These are phyloP conservation scores for Ustilago nuda DNA, from an alignment of 1,284 basidiomycete genomes.

Conservation along the genomic window DNA sequence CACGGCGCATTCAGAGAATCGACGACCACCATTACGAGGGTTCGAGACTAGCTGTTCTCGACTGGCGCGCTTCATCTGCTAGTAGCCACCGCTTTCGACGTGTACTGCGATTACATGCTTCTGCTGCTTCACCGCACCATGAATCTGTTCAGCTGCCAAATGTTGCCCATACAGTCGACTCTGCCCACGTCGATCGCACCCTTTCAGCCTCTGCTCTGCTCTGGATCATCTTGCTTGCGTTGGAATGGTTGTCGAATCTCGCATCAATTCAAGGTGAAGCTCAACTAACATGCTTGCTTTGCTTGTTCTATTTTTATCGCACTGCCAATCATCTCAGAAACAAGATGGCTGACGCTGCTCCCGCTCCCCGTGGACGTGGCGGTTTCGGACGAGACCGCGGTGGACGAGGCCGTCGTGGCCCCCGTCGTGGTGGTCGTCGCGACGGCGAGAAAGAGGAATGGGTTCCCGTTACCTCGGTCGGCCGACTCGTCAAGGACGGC, in stretches of 20 bases:
- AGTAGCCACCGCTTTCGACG: not conserved
- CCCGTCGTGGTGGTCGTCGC: constrained; percentile 93
- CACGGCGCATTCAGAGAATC: no score
- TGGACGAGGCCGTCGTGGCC: constrained; percentile 84
- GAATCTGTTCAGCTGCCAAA: not conserved
- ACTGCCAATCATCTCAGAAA: constrained; percentile 23
- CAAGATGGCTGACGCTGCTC: constrained; percentile 69
- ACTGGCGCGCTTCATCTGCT: no score
- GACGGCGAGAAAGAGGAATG: constrained; percentile 94
- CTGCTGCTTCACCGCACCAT: not conserved
- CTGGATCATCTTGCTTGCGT: not conserved
- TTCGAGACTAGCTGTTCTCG: no score
- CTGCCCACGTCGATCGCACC: not conserved
- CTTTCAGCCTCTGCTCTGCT: not conserved
- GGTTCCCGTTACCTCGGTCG: constrained; percentile 99
- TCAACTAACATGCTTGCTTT: constrained; percentile 13
- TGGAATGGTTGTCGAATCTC: not conserved
- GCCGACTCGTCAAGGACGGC: constrained; percentile 98
- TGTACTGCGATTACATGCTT: not conserved
- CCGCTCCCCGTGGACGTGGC: constrained; percentile 73
- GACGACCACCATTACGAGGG: no score
- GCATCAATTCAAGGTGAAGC: not conserved
- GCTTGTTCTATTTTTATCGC: not conserved
- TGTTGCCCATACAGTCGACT: not conserved
- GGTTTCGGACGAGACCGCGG: constrained; percentile 74